phyloP scores from a whole-genome alignment of 345 rosid species.

The Adansonia digitata region DNA sequence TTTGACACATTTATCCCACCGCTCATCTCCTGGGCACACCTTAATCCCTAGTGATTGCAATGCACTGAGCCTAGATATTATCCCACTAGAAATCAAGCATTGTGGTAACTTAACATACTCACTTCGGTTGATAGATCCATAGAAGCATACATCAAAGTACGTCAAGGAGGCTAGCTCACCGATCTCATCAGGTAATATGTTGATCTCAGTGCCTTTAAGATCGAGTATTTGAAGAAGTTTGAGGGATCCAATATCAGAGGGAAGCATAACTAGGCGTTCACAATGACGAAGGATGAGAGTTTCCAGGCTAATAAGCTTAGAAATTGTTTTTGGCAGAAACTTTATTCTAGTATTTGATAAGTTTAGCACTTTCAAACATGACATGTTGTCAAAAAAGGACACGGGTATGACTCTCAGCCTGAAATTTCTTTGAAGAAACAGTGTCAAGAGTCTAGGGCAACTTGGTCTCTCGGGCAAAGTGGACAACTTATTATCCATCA shows the following conservation, averaged over 20 bases:
- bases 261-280: slow-evolving; percentile 11
- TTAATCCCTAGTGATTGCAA: neutral
- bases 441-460: neutral
- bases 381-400: slow-evolving; percentile 1
- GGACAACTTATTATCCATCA: slow-evolving; percentile 8
- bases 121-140: slow-evolving; percentile 12
- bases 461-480: neutral
- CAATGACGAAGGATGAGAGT: slow-evolving; percentile 12
- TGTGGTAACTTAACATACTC: slow-evolving; percentile 6
- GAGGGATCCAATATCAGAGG: slow-evolving; percentile 10
- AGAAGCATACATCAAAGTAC: slow-evolving; percentile 6
- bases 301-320: neutral
- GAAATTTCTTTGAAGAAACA: slow-evolving; percentile 11
- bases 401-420: neutral
- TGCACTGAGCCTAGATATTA: neutral
- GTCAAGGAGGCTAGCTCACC: slow-evolving; percentile 6
- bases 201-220: slow-evolving; percentile 11
- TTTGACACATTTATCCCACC: slow-evolving; percentile 5
- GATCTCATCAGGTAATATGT: slow-evolving; percentile 8
- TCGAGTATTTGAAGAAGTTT: slow-evolving; percentile 11
- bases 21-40: slow-evolving; percentile 7
- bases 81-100: slow-evolving; percentile 4
- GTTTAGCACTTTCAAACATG: slow-evolving; percentile 7
- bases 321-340: slow-evolving; percentile 7
- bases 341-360: slow-evolving; percentile 11